Evolutionary conservation across 2,329 filamentous ascomycete species (phyloP).

Genomic region (Parasarocladium wereldwijsianum): DNA sequence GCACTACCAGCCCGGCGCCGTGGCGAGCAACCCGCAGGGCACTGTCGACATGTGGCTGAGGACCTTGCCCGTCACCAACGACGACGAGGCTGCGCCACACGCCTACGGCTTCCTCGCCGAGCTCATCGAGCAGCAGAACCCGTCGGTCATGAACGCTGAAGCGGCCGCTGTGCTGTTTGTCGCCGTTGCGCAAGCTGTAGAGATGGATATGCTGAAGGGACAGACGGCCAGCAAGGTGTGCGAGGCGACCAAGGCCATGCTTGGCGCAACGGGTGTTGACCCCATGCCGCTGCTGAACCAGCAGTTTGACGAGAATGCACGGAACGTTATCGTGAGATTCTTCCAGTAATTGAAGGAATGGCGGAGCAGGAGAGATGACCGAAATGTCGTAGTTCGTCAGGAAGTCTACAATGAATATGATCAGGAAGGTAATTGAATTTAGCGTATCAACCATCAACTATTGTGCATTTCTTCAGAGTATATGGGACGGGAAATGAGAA

Average conservation of each 20-base stretch:
- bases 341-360: too few species aligned
- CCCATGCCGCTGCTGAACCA: conserved; percentile 61
- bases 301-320: too few species aligned
- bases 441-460: too few species aligned
- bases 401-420: too few species aligned
- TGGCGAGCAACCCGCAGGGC: conserved; percentile 61
- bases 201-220: conserved; percentile 79
- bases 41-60: conserved; percentile 78
- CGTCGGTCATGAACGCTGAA: conserved; percentile 51
- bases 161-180: conserved; percentile 74
- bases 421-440: too few species aligned
- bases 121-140: conserved; percentile 88
- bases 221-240: conserved; percentile 68
- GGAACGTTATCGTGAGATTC: conserved; percentile 66
- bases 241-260: conserved; percentile 60
- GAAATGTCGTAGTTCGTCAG: too few species aligned
- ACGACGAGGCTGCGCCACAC: conserved; percentile 94
- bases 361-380: too few species aligned
- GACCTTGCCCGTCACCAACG: conserved; percentile 81
- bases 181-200: conserved; percentile 74
- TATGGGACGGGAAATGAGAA: too few species aligned
- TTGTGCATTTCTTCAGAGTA: too few species aligned
- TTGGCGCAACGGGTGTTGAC: conserved; percentile 60
- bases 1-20: conserved; percentile 69
- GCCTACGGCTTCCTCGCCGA: conserved; percentile 86